Percentiles rank a stretch among this genome's conserved stretches.
These are phyloP conservation scores for Corchorus capsularis DNA, from an alignment of 345 rosid species.

Conservation along the genomic window DNA sequence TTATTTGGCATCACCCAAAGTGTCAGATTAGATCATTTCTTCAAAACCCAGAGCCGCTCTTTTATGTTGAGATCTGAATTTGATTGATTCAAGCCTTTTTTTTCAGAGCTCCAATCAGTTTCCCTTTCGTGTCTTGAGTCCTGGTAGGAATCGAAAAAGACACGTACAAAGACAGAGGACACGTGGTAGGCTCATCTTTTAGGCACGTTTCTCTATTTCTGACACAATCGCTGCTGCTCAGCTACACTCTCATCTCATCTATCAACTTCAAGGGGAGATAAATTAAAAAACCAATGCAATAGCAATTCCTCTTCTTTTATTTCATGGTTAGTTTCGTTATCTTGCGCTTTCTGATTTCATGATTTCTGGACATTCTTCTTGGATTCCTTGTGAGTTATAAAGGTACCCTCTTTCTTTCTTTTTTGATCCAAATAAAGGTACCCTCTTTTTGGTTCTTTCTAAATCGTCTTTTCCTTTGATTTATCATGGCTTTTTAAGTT, in stretches of 20 bases:
- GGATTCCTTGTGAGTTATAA: not conserved
- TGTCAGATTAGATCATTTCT: not conserved
- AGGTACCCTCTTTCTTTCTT: not conserved
- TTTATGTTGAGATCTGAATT: not conserved
- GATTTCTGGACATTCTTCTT: not conserved
- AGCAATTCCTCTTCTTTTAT: not conserved
- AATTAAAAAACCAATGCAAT: not conserved
- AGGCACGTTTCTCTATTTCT: not conserved
- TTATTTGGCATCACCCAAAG: not conserved
- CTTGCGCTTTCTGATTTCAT: constrained; percentile 1
- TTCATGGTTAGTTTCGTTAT: constrained; percentile 11
- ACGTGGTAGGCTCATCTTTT: not conserved
- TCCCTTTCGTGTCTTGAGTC: not conserved
- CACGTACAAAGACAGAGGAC: not conserved
- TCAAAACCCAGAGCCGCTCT: not conserved
- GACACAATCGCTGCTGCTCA: not conserved
- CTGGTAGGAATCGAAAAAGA: not conserved
- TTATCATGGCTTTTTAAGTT: not conserved
- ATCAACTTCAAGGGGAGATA: not conserved
- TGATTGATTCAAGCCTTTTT: not conserved
- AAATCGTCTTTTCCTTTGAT: not conserved
- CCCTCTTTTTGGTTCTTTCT: not conserved
- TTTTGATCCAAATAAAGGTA: not conserved
- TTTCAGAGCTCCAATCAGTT: not conserved
- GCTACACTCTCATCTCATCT: not conserved